Evolutionary conservation across 2,329 filamentous ascomycete species (phyloP), one percentile per base, ranked within the genome.

Genomic region (Acrocalymma vagum): DNA sequence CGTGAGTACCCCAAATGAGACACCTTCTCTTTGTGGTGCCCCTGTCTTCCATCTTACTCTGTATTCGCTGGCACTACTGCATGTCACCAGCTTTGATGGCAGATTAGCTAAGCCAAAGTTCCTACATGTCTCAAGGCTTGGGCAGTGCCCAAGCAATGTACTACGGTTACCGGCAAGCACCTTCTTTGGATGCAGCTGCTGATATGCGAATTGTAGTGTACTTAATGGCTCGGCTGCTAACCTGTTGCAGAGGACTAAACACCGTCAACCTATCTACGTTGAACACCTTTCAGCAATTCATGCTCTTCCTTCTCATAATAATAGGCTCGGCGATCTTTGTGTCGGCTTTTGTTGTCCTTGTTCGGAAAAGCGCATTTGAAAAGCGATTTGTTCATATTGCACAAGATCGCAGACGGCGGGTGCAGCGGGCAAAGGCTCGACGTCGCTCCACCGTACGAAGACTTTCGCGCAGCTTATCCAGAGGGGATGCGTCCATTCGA

Each of bases 251-350:
- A 6, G 86, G 86, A 0, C 71, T 89, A 41, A 88, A 87, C 55
- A 86, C 85, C 2, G 78, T 84, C 52, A 82, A 86, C 58, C 69
- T 88, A 16, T 84, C 80, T 39, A 71, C 75, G 18, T 60, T 89
- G 56, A 88, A 83, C 25, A 84, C 80, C 0, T 86, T 84, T 59
- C 86, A 90, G 63, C 87, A 90, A 62, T 70, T 81, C 18, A 67
- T 87, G 25, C 72, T 90, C 8, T 87, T 84, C 54, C 43, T 84
- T 3, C 72, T 88, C 27, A 85, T 89, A 46, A 72, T 88, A 29
- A 62, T 86, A 6, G 87, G 87, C 2, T 84, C 83, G 38, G 75
- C 81, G 9, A 81, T 88, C n/a, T 82, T 84, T 59, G 82, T 89
- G 2, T 85, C 81, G 1, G 79, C 81, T 22, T 82, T 80, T 49